Percentiles rank a stretch among this genome's conserved stretches.
Conservation (phyloP, 129 eudicot species). For the Helichrysum umbraculigerum region DNA sequence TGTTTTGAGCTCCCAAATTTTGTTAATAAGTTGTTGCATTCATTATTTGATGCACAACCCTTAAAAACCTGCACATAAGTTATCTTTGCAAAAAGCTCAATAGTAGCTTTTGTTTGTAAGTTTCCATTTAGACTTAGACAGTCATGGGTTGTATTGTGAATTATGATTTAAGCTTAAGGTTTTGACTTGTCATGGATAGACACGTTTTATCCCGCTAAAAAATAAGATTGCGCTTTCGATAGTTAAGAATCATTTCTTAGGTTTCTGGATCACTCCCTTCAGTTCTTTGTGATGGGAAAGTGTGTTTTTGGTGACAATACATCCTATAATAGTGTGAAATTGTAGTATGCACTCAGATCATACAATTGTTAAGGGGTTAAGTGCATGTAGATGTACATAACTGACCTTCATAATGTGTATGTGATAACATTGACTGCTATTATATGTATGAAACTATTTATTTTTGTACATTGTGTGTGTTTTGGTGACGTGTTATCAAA, state of each 20-base stretch:
- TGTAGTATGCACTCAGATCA: background rate
- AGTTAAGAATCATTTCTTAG: background rate
- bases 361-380: background rate
- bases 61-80: constrained; percentile 28
- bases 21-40: constrained; percentile 46
- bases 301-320: background rate
- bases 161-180: constrained; percentile 10
- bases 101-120: constrained; percentile 31
- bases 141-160: constrained; percentile 13
- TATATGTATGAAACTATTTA: too few species aligned
- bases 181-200: constrained; percentile 2
- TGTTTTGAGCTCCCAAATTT: constrained; percentile 32
- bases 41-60: constrained; percentile 38
- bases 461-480: too few species aligned
- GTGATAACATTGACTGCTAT: too few species aligned
- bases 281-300: background rate
- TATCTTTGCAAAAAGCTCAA: constrained; percentile 21
- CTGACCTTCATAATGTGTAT: too few species aligned
- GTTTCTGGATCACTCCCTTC: background rate
- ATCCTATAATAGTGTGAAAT: too few species aligned
- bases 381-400: too few species aligned
- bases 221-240: constrained; percentile 18
- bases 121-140: constrained; percentile 22
- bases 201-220: background rate
- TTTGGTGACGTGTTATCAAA: too few species aligned